These are phyloP conservation scores for Hanseniaspora mollemarum DNA, from an alignment of 805 yeast species.

Conservation along the genomic window DNA sequence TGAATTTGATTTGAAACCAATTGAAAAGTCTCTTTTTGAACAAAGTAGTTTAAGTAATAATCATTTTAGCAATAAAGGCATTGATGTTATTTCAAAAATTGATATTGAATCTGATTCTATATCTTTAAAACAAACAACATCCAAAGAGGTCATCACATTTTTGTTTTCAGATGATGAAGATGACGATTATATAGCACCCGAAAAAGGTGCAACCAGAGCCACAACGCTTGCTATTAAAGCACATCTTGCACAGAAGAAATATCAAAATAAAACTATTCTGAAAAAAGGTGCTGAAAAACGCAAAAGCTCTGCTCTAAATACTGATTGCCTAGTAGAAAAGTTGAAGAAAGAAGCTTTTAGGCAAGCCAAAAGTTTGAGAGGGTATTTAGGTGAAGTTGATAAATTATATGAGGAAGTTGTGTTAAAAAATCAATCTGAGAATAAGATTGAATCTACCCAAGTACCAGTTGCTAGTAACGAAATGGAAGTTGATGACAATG, in stretches of 20 bases:
- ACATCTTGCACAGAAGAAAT: background rate
- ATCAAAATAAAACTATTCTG: background rate
- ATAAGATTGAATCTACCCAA: constrained; percentile 18
- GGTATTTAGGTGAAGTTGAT: background rate
- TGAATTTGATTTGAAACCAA: constrained; percentile 10
- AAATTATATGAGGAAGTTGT: background rate
- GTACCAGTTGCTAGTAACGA: constrained; percentile 11
- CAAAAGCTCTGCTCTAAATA: background rate
- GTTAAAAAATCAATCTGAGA: constrained; percentile 13
- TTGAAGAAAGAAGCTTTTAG: constrained; percentile 6
- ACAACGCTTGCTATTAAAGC: constrained; percentile 4
- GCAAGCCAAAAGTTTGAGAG: background rate
- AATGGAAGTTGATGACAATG: constrained; percentile 1
- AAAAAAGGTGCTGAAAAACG: background rate
- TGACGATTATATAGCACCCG: background rate
- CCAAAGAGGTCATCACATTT: background rate
- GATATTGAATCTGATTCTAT: background rate
- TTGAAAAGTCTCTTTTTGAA: background rate
- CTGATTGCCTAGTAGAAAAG: background rate
- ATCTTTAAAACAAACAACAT: background rate
- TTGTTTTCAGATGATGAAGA: constrained; percentile 4
- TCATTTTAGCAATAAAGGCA: too few relatives aligned
- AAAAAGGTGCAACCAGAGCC: constrained; percentile 7
- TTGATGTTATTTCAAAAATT: too few relatives aligned
- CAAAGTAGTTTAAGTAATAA: background rate